Evolutionary conservation across 108 stramenopile species (phyloP).

Genomic region (Discostella stelligeroides): DNA sequence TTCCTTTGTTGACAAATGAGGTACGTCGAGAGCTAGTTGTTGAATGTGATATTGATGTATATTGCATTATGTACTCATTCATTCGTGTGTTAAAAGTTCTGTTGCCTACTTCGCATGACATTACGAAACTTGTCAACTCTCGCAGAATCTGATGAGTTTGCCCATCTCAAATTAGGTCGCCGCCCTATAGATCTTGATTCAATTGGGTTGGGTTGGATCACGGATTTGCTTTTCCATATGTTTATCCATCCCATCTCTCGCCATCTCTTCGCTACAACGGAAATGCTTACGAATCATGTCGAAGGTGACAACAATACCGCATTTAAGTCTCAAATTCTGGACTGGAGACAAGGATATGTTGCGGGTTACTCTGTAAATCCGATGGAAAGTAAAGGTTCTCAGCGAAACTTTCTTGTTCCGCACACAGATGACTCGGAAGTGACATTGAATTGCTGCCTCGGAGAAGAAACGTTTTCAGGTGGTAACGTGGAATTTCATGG

Average conservation of each 20-base stretch:
- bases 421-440: conserved; percentile 88
- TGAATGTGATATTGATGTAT: background rate
- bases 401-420: conserved; percentile 69
- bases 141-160: conserved; percentile 36
- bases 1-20: conserved; percentile 56
- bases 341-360: conserved; percentile 85
- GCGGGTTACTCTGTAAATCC: conserved; percentile 74
- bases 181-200: conserved; percentile 65
- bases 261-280: conserved; percentile 62
- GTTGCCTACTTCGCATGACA: conserved; percentile 32
- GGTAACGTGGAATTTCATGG: conserved; percentile 73
- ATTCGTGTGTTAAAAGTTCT: too few species aligned
- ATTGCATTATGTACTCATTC: too few species aligned
- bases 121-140: conserved; percentile 24
- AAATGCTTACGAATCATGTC: conserved; percentile 40
- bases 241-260: conserved; percentile 65
- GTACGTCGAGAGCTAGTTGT: conserved; percentile 18
- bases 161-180: conserved; percentile 32
- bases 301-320: background rate
- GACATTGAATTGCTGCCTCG: conserved; percentile 81
- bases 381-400: conserved; percentile 36
- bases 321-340: conserved; percentile 33
- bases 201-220: conserved; percentile 76
- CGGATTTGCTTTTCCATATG: conserved; percentile 72
- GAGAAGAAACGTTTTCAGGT: conserved; percentile 64